phyloP scores from a whole-genome alignment of 2,329 filamentous ascomycete species.

The Ascochyta clinopodiicola region DNA sequence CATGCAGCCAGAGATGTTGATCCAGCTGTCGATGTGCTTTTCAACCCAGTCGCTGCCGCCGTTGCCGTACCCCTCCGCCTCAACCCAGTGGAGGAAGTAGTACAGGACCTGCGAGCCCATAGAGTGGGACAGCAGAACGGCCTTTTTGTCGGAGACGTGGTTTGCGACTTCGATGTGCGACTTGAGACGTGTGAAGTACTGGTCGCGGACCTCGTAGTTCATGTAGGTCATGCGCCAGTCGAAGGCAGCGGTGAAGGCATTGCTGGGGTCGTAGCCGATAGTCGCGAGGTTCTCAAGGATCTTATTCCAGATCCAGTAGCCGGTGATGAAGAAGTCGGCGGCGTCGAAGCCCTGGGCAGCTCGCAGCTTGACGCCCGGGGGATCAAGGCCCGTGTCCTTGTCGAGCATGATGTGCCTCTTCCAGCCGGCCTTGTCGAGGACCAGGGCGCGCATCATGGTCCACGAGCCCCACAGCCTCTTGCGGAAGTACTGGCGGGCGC shows the following conservation, averaged over 20 bases:
- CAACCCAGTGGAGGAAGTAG: conserved; percentile 84
- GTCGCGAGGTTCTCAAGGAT: conserved; percentile 96
- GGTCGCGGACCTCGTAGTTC: conserved; percentile 88
- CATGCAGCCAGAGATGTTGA: conserved; percentile 98
- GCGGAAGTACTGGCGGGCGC: conserved; percentile 87
- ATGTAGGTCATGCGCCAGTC: conserved; percentile 93
- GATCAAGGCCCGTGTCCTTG: conserved; percentile 87
- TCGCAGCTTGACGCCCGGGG: conserved; percentile 85
- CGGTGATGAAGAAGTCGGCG: conserved; percentile 88
- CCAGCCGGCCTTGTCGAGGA: conserved; percentile 92
- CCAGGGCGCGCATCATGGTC: conserved; percentile 97
- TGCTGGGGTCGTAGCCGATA: conserved; percentile 91
- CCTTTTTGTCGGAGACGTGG: conserved; percentile 76
- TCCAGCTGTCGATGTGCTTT: conserved; percentile 88
- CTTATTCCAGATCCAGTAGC: conserved; percentile 99
- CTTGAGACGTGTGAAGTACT: conserved; percentile 92
- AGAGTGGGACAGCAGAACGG: conserved; percentile 87
- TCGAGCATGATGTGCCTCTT: conserved; percentile 98
- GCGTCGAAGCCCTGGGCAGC: conserved; percentile 97
- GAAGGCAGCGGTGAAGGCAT: conserved; percentile 73
- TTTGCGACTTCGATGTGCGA: conserved; percentile 86
- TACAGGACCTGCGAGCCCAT: conserved; percentile 97
- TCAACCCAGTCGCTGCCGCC: conserved; percentile 92
- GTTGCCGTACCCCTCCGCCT: conserved; percentile 75
- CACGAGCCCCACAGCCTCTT: conserved; percentile 97